Percentiles rank a stretch among this genome's conserved stretches.
phyloP scores from a whole-genome alignment of 352 stramenopile genomes.

The Pythium phragmitis region DNA sequence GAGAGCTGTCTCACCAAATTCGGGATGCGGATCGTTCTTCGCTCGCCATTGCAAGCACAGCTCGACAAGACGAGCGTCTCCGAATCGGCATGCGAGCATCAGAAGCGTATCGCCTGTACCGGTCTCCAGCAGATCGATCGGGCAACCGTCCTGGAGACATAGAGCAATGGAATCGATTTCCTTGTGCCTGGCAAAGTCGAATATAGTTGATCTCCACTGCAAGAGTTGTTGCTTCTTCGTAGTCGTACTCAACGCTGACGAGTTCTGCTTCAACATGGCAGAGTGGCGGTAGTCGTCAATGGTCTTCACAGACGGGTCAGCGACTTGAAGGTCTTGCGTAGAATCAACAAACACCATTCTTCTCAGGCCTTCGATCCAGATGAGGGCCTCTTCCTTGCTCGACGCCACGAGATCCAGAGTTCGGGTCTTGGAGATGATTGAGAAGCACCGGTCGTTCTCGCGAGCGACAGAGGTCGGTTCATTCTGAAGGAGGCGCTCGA shows the following conservation, averaged over 20 bases:
- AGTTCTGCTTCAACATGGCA: conserved; percentile 36
- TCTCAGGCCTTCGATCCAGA: conserved; percentile 58
- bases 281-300: conserved; percentile 51
- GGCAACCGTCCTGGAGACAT: conserved; percentile 63
- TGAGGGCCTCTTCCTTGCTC: conserved; percentile 72
- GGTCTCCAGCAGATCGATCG: conserved; percentile 73
- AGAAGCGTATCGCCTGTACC: conserved; percentile 75
- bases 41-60: conserved; percentile 70
- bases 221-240: conserved; percentile 44
- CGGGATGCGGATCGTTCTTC: conserved; percentile 85
- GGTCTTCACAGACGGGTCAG: conserved; percentile 31
- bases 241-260: conserved; percentile 10
- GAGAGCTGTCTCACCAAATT: conserved; percentile 81
- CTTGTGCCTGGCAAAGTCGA: conserved; percentile 49
- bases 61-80: conserved; percentile 63
- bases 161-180: conserved; percentile 40
- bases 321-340: neutral
- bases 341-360: conserved; percentile 36
- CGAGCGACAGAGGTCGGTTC: conserved; percentile 41
- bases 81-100: conserved; percentile 70
- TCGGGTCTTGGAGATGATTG: conserved; percentile 52
- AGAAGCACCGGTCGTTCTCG: conserved; percentile 66
- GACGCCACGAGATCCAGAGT: conserved; percentile 73
- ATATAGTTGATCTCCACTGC: conserved; percentile 59
- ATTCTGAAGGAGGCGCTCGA: conserved; percentile 45